Evolutionary conservation across 768 basidiomycete species (phyloP).

Genomic region (Lentinula sp.): DNA sequence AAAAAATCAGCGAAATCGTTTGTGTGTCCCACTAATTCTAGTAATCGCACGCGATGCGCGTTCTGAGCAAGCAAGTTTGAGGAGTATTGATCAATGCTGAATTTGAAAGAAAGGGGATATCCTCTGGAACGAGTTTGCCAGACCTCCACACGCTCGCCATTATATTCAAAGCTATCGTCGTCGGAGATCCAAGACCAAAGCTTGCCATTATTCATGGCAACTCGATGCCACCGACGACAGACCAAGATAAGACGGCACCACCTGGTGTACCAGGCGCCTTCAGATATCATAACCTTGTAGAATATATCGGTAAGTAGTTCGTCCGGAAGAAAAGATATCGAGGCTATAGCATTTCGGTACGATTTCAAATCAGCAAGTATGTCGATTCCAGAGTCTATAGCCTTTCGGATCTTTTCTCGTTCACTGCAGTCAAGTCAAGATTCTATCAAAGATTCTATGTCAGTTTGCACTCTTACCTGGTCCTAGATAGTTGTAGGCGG

Average conservation of each 20-base stretch:
- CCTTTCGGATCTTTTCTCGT: neutral
- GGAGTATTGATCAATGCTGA: neutral
- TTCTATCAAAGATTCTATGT: neutral
- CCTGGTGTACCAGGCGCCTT: neutral
- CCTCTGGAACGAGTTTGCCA: neutral
- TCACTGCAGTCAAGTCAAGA: neutral
- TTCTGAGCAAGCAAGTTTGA: neutral
- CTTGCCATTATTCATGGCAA: neutral
- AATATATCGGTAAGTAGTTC: neutral
- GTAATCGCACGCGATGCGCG: neutral
- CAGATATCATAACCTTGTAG: neutral
- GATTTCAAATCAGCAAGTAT: neutral
- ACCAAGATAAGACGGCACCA: neutral
- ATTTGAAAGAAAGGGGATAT: neutral
- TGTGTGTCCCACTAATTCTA: neutral
- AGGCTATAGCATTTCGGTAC: neutral
- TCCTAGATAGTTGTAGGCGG: neutral
- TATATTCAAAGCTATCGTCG: neutral
- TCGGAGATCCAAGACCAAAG: conserved; percentile 3
- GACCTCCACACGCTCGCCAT: neutral
- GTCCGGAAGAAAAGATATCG: conserved; percentile 3
- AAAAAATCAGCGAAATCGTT: neutral
- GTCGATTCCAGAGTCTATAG: neutral
- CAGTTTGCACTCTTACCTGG: neutral
- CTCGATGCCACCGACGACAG: conserved; percentile 2